Conservation (phyloP, 169 alveolate species). For the Plasmodium sp. region DNA sequence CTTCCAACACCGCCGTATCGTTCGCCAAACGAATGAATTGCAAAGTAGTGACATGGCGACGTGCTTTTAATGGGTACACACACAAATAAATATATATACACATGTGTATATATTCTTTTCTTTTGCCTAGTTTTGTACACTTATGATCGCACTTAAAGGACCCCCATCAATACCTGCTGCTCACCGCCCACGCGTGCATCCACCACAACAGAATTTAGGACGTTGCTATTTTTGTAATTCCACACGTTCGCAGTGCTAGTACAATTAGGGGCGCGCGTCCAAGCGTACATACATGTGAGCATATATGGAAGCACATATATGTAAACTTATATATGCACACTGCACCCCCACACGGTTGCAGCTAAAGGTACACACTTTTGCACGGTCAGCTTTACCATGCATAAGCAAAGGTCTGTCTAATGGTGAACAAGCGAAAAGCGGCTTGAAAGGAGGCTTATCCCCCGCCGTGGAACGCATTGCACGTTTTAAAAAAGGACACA, state of each 20-base stretch:
- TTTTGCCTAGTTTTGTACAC: background rate
- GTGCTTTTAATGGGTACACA: background rate
- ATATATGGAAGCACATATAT: background rate
- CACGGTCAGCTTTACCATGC: background rate
- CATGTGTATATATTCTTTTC: background rate
- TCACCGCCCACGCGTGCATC: background rate
- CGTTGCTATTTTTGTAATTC: background rate
- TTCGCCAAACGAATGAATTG: background rate
- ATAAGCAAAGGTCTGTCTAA: background rate
- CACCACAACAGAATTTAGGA: background rate
- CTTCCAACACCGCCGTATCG: background rate
- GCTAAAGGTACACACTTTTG: background rate
- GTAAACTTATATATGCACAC: background rate
- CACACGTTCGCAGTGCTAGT: background rate
- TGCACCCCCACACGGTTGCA: background rate
- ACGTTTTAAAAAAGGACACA: background rate
- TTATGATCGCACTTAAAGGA: background rate
- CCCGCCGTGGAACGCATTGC: background rate
- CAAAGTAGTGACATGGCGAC: background rate
- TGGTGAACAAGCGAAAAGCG: background rate
- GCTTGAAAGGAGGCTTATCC: background rate
- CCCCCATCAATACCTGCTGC: background rate
- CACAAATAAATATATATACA: background rate
- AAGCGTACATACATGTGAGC: background rate
- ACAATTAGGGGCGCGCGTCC: background rate